Base-by-base conservation (phyloP, 345 rosid species). In the Kandelia obovata region DNA sequence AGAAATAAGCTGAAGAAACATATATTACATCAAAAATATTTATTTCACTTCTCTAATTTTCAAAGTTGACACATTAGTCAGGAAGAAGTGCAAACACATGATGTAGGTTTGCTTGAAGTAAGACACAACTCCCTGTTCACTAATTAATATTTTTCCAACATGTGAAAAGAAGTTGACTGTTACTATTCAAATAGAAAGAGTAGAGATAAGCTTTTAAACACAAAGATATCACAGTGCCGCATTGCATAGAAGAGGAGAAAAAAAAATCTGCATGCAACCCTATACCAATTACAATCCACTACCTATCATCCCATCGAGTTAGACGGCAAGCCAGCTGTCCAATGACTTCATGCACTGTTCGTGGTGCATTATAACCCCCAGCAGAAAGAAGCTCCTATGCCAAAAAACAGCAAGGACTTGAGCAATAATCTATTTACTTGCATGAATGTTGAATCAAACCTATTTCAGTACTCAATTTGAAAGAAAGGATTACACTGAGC, bases 291-390 rank as follows among this genome's bases (percentile, higher is more conserved):
- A 43, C 49, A 13, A 30, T 30, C 17, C 5, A 28, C 70, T 76
- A 92, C 99, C 97, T 89, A 73, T 95, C 97, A 87, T 95, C 99
- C 99, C 99, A 95, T 53, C 96, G 86, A 67, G 81, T 75, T 64
- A 95, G 92, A 43, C 93, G 91, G 76, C 83, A 76, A 72, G 96
- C 93, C 73, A 95, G 80, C 57, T 77, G 83, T 43, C 96, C 96
- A 73, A 92, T 86, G 77, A 95, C 84, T 80, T 92, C 99, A 78
- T 95, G 99, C 69, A 81, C 92, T 25, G 99, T 88, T 78, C 78
- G 83, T 26, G 99, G 99, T 26, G 82, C 78, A 79, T 87, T 88
- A 72, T 81, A 87, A 53, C 99, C 97, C 65, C 99, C 97, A 20
- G 87, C 85, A 69, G 81, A 77, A 57, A 95, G 92, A 65, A 92